Base-by-base conservation (phyloP, 73 alveolate genomes). In the Diophrys appendiculata region DNA sequence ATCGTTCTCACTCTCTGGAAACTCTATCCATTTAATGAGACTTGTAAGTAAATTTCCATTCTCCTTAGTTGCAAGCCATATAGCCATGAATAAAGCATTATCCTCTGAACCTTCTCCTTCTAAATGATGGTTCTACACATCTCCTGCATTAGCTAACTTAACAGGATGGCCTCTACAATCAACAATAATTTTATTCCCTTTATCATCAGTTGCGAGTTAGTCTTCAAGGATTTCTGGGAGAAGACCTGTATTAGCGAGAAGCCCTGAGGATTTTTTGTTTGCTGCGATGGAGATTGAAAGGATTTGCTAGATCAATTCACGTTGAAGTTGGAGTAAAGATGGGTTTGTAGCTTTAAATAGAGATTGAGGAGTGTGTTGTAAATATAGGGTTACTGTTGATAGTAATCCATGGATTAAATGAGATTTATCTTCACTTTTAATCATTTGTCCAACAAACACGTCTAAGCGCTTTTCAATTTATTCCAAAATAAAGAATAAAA, bases 131-230 rank as follows among this genome's bases (percentile, higher is more conserved):
- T 68, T 80, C 1, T 25, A 52, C 26, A 65, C 82, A 53, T 80
- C 82, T 67, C 72, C 32, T 56, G 72, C 27, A 18, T 25, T 25
- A 67, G 25, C 31, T 25, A 23, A 26, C 25, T 31, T 70, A n/a
- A 72, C 67, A 31, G 89, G 89, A 56, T 80, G 89, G 1, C 89
- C 89, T 80, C 89, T 80, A 77, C 89, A 80, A 65, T 80, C 89
- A 1, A 80, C 89, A 23, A 54, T 27, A 32, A 80, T 54, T 13
- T 70, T 73, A 1, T 69, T 73, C 13, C 29, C 29, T 26, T 75
- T 81, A 0, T 74, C 88, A 13, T 52, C 78, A 35, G 72, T 81
- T 52, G 76, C 60, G 5, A 18, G 18, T 43, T 43, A 5, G 18
- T 18, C 60, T 43, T 18, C 60, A 43, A 43, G 60, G 60, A 43